phyloP scores from a whole-genome alignment of 495 filamentous ascomycete species.

The Aspergillus panamensis region DNA sequence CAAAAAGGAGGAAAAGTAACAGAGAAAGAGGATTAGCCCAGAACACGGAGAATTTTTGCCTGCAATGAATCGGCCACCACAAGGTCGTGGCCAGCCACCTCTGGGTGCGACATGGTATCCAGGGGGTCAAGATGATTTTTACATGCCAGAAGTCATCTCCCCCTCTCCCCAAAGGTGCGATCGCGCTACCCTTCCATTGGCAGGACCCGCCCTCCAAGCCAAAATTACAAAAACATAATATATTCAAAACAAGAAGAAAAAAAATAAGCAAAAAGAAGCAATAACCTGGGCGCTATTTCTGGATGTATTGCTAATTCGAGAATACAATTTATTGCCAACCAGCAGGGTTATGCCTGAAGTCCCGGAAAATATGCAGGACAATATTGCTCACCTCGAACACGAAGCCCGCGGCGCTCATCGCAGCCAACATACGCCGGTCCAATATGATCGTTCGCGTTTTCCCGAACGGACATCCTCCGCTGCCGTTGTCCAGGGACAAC shows the following conservation, averaged over 20 bases:
- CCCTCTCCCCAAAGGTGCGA: slow-evolving; percentile 88
- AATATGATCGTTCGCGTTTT: slow-evolving; percentile 40
- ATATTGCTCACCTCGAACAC: slow-evolving; percentile 83
- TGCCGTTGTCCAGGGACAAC: slow-evolving; percentile 32
- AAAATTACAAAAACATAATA: not conserved
- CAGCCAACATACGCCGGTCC: slow-evolving; percentile 35
- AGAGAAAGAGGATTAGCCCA: slow-evolving; percentile 17
- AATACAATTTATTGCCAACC: slow-evolving; percentile 13
- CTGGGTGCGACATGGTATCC: slow-evolving; percentile 88
- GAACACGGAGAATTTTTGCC: slow-evolving; percentile 6
- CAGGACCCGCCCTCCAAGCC: slow-evolving; percentile 12
- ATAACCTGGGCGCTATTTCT: not conserved
- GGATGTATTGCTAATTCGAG: slow-evolving; percentile 18
- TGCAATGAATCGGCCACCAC: slow-evolving; percentile 40
- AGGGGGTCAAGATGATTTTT: slow-evolving; percentile 85
- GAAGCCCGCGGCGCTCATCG: slow-evolving; percentile 56
- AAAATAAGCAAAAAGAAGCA: not conserved
- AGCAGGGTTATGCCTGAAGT: slow-evolving; percentile 71
- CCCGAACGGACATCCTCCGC: slow-evolving; percentile 43
- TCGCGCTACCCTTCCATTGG: slow-evolving; percentile 1
- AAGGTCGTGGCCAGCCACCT: slow-evolving; percentile 46
- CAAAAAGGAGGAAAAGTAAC: slow-evolving; percentile 6
- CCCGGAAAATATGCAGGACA: slow-evolving; percentile 85
- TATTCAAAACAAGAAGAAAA: slow-evolving; percentile 4
- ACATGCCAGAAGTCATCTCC: slow-evolving; percentile 71